phyloP scores from a whole-genome alignment of 768 basidiomycete genomes.

The Tulasnella sp. region DNA sequence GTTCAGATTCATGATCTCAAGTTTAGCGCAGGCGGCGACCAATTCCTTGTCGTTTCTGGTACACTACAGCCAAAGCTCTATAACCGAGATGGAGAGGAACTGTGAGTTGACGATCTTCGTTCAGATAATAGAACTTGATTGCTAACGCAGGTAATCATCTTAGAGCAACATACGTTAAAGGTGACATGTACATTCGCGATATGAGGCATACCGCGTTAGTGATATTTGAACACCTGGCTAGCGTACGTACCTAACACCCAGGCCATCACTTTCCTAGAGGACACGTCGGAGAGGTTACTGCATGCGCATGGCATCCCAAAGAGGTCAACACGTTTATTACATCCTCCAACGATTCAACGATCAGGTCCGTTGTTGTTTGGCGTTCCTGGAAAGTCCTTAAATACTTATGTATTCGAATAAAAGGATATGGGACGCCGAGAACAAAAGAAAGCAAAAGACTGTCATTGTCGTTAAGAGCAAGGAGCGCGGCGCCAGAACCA shows the following conservation, averaged over 20 bases:
- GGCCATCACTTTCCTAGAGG: conserved; percentile 48
- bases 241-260: conserved; percentile 15
- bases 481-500: conserved; percentile 88
- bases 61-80: conserved; percentile 83
- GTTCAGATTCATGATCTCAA: conserved; percentile 83
- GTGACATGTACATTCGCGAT: conserved; percentile 96
- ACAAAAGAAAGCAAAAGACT: conserved; percentile 87
- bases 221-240: not conserved
- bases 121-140: not conserved
- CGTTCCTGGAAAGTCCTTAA: not conserved
- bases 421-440: conserved; percentile 92
- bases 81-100: conserved; percentile 86
- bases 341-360: conserved; percentile 89
- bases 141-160: conserved; percentile 12
- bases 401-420: not conserved
- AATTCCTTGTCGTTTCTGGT: conserved; percentile 81
- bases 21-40: conserved; percentile 79
- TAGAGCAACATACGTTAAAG: conserved; percentile 57
- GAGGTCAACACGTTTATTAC: conserved; percentile 81
- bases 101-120: conserved; percentile 56
- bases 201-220: conserved; percentile 97
- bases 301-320: conserved; percentile 90
- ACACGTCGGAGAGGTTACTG: conserved; percentile 84
- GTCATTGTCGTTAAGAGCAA: conserved; percentile 97
- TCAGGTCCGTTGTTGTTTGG: conserved; percentile 49